Evolutionary conservation across 1,284 basidiomycete genomes (phyloP).

Genomic region (Puccinia novopanici): DNA sequence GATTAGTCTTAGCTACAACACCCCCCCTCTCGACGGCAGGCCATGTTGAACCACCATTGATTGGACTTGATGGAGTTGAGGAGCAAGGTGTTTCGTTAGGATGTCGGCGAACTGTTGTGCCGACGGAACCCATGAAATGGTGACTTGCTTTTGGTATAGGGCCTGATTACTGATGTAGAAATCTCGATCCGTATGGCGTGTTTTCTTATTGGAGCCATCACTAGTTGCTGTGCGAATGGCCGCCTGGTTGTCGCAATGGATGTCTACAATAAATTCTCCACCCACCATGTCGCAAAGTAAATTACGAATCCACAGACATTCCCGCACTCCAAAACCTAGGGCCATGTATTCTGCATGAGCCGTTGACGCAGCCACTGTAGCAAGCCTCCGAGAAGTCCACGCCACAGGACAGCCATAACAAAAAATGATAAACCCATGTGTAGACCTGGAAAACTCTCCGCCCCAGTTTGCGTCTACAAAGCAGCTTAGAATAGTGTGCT

Average conservation of each 20-base stretch:
- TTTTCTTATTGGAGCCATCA: background rate
- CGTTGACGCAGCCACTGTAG: background rate
- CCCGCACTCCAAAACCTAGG: background rate
- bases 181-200: background rate
- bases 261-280: background rate
- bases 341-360: slow-evolving; percentile 33
- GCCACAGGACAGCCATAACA: slow-evolving; percentile 10
- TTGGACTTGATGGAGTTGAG: background rate
- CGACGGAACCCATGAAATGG: background rate
- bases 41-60: no score
- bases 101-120: background rate
- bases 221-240: background rate
- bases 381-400: background rate
- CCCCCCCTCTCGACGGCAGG: no score
- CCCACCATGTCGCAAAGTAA: background rate
- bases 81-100: slow-evolving; percentile 8
- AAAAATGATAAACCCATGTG: slow-evolving; percentile 12
- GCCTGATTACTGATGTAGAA: slow-evolving; percentile 27
- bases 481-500: background rate
- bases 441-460: slow-evolving; percentile 11
- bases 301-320: background rate
- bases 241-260: slow-evolving; percentile 15
- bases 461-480: slow-evolving; percentile 40
- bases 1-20: no score
- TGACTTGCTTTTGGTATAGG: background rate